phyloP scores from a whole-genome alignment of 495 filamentous ascomycete genomes.

The Aspergillus heteromorphus region DNA sequence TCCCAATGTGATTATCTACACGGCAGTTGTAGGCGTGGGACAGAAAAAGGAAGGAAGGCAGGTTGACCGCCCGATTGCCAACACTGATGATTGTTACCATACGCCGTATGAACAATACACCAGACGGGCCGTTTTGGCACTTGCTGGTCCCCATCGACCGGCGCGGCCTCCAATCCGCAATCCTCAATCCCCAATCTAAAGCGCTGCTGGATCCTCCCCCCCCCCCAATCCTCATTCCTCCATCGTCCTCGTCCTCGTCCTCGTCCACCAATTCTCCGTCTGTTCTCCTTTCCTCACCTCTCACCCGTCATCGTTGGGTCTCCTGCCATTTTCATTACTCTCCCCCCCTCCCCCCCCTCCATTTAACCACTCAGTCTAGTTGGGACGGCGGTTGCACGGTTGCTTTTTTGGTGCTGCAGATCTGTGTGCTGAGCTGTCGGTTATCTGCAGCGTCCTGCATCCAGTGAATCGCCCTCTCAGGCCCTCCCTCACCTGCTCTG shows the following conservation, averaged over 20 bases:
- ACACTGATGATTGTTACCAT: background rate
- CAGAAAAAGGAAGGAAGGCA: background rate
- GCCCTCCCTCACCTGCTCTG: slow-evolving; percentile 1
- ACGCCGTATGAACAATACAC: background rate
- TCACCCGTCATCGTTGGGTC: background rate
- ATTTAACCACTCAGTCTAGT: background rate
- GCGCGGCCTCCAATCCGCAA: slow-evolving; percentile 20
- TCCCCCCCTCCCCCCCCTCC: background rate
- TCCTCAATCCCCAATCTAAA: background rate
- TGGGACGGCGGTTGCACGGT: slow-evolving; percentile 1
- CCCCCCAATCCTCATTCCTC: background rate
- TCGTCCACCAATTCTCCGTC: background rate
- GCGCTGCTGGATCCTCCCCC: background rate
- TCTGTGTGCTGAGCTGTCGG: slow-evolving; percentile 24
- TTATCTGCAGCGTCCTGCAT: slow-evolving; percentile 19
- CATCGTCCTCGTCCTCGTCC: background rate
- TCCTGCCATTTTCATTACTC: background rate
- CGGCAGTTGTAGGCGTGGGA: background rate
- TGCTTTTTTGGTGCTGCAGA: slow-evolving; percentile 14
- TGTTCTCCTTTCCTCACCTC: background rate
- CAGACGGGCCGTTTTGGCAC: slow-evolving; percentile 14
- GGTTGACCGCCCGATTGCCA: slow-evolving; percentile 5
- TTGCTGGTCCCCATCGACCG: slow-evolving; percentile 17
- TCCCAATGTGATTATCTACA: background rate
- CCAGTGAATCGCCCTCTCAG: slow-evolving; percentile 3